phyloP scores from a whole-genome alignment of 345 rosid genomes.

The Bruguiera gymnorhiza region DNA sequence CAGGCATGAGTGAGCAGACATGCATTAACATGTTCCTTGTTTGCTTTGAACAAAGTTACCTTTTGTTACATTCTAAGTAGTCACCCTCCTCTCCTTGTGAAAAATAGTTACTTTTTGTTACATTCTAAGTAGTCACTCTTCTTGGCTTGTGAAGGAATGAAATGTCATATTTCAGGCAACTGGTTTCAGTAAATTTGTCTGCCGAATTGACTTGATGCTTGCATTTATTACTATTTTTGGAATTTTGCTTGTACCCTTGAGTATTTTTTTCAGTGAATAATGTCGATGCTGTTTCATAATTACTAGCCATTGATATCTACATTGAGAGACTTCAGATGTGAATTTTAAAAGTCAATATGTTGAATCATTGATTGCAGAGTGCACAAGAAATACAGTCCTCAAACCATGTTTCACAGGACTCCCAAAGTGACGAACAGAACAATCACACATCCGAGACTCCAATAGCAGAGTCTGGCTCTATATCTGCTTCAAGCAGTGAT shows the following conservation, averaged over 20 bases:
- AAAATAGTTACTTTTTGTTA: too few species aligned
- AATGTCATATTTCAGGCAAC: not conserved
- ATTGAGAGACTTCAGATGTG: not conserved
- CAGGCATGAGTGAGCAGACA: not conserved
- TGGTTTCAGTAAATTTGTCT: not conserved
- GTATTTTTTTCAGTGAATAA: not conserved
- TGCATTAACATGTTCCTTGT: not conserved
- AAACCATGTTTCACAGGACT: slow-evolving; percentile 66
- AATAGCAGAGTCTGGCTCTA: slow-evolving; percentile 76
- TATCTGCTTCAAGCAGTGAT: slow-evolving; percentile 84
- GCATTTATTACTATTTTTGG: not conserved
- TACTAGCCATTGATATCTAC: not conserved
- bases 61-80: too few species aligned
- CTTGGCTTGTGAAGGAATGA: too few species aligned
- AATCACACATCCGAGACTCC: slow-evolving; percentile 62
- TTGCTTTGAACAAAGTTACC: not conserved
- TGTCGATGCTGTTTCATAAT: not conserved
- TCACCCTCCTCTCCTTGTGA: too few species aligned
- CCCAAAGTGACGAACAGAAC: slow-evolving; percentile 62
- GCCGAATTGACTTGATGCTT: not conserved
- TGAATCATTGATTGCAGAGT: slow-evolving; percentile 38
- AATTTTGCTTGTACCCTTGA: not conserved
- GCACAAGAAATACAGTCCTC: slow-evolving; percentile 68
- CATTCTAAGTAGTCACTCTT: too few species aligned
- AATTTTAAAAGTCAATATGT: not conserved